Base-by-base conservation (phyloP, 129 eudicot species). In the Silybum marianum region DNA sequence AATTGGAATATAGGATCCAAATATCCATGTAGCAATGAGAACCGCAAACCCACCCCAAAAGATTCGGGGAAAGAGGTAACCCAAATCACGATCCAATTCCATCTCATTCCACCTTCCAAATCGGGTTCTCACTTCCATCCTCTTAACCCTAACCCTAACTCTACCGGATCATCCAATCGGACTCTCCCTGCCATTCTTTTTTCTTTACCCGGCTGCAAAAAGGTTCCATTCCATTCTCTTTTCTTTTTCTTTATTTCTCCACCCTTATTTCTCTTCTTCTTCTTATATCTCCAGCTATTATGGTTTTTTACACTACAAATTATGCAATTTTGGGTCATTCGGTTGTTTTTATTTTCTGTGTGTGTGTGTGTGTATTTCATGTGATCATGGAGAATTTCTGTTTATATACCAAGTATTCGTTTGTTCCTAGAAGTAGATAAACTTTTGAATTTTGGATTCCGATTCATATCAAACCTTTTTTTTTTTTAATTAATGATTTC, bases 111-210 rank as follows among this genome's bases (percentile, higher is more conserved):
- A 39, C 58, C 28, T 19, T 28, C 25, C 76, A 39, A 72, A 72
- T 72, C 76, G 42, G 85, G 85, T 82, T 75, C 25, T 82, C 67
- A 11, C 25, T 79, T 34, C 34, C 62, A 80, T 63, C 73, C 46
- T 32, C 25, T 14, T 14, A 19, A n/a, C 75, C 54, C 23, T 11
- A 82, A 82, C 81, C 81, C 81, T 82, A 82, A 82, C 81, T 76
- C 74, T 67, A 44, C 83, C 81, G 85, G 85, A 82, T 54, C 81
- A 18, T 76, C 85, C 81, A 82, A 69, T 76, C 72, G 81, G 80
- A 69, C 74, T 80, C 83, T 28, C 30, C 30, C 30, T 76, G 76
- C 71, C 62, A 73, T 81, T 69, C 54, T 66, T 72, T 62, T 75
- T 67, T 38, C 18, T 48, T 22, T 66, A 74, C 75, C 70, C 73